Conservation (phyloP, 2,329 filamentous ascomycete genomes). For the Neonectria faginata region DNA sequence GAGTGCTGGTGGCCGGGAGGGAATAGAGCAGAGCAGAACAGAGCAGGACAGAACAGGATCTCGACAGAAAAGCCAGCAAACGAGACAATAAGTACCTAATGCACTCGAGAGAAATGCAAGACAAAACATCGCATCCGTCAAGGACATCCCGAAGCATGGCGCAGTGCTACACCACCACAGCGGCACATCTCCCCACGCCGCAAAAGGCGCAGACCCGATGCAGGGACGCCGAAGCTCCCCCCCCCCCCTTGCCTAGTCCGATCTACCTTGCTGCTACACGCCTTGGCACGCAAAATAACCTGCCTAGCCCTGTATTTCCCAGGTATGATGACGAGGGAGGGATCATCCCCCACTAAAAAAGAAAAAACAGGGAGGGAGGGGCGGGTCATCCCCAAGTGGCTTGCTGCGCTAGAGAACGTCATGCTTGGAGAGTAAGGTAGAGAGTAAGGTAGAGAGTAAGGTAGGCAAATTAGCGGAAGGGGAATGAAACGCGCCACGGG, state of each 20-base stretch:
- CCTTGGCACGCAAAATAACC: not conserved
- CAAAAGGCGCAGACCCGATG: slow-evolving; percentile 30
- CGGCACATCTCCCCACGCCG: not conserved
- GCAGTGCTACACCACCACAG: not conserved
- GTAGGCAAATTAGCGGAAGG: slow-evolving; percentile 1
- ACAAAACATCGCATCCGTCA: no score
- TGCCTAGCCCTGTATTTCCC: not conserved
- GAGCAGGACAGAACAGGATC: not conserved
- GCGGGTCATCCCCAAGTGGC: not conserved
- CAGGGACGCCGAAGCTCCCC: not conserved
- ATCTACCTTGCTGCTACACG: not conserved
- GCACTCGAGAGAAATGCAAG: no score
- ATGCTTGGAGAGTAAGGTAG: not conserved
- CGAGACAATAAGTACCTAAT: no score
- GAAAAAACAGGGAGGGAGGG: not conserved
- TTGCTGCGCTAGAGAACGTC: not conserved
- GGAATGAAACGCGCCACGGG: slow-evolving; percentile 13
- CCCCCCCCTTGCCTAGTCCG: no score
- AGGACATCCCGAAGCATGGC: not conserved
- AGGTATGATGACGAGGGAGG: not conserved
- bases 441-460: no score
- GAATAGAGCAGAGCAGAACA: not conserved
- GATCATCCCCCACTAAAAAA: not conserved
- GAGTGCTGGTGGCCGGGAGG: not conserved
- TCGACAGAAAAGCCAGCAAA: not conserved